These are phyloP conservation scores for Suillus bovinus DNA, from an alignment of 768 basidiomycete genomes.

Conservation along the genomic window DNA sequence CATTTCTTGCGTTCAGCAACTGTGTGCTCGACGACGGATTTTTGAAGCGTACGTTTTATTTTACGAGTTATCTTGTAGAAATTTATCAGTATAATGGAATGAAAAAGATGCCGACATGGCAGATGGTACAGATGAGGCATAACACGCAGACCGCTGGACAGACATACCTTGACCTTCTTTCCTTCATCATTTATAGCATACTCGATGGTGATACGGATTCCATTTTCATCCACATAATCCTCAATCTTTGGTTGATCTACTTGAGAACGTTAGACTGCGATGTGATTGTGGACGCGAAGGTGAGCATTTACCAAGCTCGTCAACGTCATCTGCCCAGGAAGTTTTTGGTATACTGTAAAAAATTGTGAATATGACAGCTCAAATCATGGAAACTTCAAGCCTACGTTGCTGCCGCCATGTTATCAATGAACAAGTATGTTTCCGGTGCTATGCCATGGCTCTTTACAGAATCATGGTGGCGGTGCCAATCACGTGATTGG, in stretches of 20 bases:
- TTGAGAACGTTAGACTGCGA: conserved; percentile 7
- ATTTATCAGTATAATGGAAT: not conserved
- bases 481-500: not conserved
- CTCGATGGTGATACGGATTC: conserved; percentile 82
- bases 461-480: conserved; percentile 1
- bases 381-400: not conserved
- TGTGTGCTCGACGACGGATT: conserved; percentile 88
- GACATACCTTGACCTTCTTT: conserved; percentile 86
- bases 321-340: conserved; percentile 88
- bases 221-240: conserved; percentile 82
- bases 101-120: not conserved
- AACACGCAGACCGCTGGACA: not conserved
- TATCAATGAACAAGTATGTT: not conserved
- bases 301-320: conserved; percentile 58
- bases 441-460: not conserved
- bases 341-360: conserved; percentile 46
- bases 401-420: conserved; percentile 6
- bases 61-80: conserved; percentile 72
- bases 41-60: conserved; percentile 84
- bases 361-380: not conserved
- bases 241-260: conserved; percentile 56
- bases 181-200: conserved; percentile 89
- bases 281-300: conserved; percentile 1
- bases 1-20: conserved; percentile 94
- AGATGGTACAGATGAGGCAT: not conserved